Conservation (phyloP, 2,329 filamentous ascomycete genomes). For the Aspergillus caelatus region DNA sequence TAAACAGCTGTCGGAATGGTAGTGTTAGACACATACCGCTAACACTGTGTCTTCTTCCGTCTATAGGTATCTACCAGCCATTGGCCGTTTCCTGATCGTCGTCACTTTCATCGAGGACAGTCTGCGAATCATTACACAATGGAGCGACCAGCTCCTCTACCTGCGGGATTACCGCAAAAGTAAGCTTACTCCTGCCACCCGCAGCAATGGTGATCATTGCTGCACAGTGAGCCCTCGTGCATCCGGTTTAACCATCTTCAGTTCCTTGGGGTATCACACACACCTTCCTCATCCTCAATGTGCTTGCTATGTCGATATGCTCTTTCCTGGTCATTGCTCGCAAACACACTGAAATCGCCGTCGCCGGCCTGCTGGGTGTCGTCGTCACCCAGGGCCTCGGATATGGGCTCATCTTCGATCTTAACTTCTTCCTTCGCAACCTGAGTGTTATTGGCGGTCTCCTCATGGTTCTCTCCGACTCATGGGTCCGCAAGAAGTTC, state of each 20-base stretch:
- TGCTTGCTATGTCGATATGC: slow-evolving; percentile 81
- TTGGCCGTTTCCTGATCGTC: slow-evolving; percentile 96
- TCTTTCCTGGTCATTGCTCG: slow-evolving; percentile 86
- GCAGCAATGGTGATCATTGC: not conserved
- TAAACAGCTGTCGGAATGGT: slow-evolving; percentile 19
- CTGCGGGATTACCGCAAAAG: slow-evolving; percentile 90
- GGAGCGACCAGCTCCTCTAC: slow-evolving; percentile 91
- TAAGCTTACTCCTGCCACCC: slow-evolving; percentile 55
- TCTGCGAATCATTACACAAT: slow-evolving; percentile 94
- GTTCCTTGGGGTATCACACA: slow-evolving; percentile 89
- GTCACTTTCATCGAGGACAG: slow-evolving; percentile 98
- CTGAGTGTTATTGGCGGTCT: slow-evolving; percentile 95
- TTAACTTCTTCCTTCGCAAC: slow-evolving; percentile 99
- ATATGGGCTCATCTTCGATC: slow-evolving; percentile 96
- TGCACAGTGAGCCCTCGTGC: not conserved
- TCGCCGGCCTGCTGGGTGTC: slow-evolving; percentile 84
- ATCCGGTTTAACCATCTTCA: slow-evolving; percentile 44
- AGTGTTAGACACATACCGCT: slow-evolving; percentile 20
- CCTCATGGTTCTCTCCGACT: slow-evolving; percentile 97
- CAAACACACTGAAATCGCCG: slow-evolving; percentile 91
- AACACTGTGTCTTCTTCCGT: slow-evolving; percentile 34
- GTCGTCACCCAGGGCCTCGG: slow-evolving; percentile 92
- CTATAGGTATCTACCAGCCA: slow-evolving; percentile 85
- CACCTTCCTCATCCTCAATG: slow-evolving; percentile 87
- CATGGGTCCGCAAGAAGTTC: slow-evolving; percentile 96